Base-by-base conservation (phyloP, 768 basidiomycete genomes). In the Saitozyma sp. region DNA sequence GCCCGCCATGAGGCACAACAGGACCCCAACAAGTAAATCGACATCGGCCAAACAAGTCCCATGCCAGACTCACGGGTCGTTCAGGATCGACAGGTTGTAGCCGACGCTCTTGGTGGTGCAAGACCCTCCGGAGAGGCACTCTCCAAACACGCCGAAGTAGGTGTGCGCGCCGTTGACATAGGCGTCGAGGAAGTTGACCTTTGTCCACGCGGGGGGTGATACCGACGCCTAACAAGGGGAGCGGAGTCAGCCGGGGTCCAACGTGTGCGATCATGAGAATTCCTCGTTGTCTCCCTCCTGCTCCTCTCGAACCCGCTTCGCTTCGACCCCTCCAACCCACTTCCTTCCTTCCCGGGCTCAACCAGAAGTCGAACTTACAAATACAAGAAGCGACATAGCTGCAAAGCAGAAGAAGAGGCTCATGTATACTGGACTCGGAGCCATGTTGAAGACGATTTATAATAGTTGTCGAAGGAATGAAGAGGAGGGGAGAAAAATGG, bases 91-190 rank as follows among this genome's bases (percentile, higher is more conserved):
- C 70, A 86, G 83, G 56, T 77, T 66, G 62, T 90, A 92, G 16
- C 91, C 91, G 58, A 92, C 78, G 17, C 76, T 70, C 4, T 79
- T 74, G 17, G 72, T 52, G 16, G 67, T 62, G 54, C 78, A 79
- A 14, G 53, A 59, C 19, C 63, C 70, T 7, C 72, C 74, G 11
- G 59, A 56, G 10, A 73, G 50, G 66, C 78, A 79, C 78, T 83
- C 86, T 4, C 90, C 90, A 73, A 90, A 90, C n/a, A 88, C 84
- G 68, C 91, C 91, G 53, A 87, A 91, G 63, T 83, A 83, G 60
- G 80, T 81, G 69, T 80, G 62, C 13, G 55, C n/a, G 45, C 76
- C 74, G 6, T 80, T 82, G 10, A 74, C 65, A 8, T 80, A 80
- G 20, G 85, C 85, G 56, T 85, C 79, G 48, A 92, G 83, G 82